Evolutionary conservation across 2,329 filamentous ascomycete genomes (phyloP), one percentile per base, ranked within the genome.

Genomic region (Gaeumannomyces tritici): DNA sequence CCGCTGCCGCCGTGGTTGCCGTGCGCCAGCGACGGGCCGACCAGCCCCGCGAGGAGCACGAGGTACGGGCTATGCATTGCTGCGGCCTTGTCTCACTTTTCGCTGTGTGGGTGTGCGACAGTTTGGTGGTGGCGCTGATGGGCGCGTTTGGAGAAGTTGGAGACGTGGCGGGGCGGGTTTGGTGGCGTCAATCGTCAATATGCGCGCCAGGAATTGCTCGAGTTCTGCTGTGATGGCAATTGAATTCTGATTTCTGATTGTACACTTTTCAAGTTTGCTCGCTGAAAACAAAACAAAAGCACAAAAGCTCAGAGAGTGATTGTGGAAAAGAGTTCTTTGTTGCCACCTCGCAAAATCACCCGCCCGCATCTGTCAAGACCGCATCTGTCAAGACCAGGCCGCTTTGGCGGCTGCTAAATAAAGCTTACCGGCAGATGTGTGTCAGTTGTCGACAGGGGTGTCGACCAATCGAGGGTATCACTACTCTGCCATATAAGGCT

Each of bases 11-110:
- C 72, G 65, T 81, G 79, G 64, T 77, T 75, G 68, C 83, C 84
- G 71, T 87, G 84, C 26, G 81, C 83, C 63, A 77, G 66, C 55
- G 72, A 79, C 28, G 73, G 67, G 64, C 76, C 73, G 59, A 75
- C 73, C 57, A 84, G 69, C 62, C 75, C 73, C 57, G 76, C 66
- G 61, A 70, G 68, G 62, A 77, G 65, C 33, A 80, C 61, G 63
- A 74, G 26, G 12, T 61, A 62, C 12, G 68, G 65, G n/a, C 68
- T 64, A 61, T 67, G 72, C 73, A 75, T 75, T 47, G n/a, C n/a
- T n/a, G n/a, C n/a, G n/a, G n/a, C 26, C 31, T 27, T 33, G 26
- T 55, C 21, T 55, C 21, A 12, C 15, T 5, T 18, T 47, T 12
- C n/a, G 42, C 2, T n/a, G 15, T 3, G 3, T n/a, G 13, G 42